Evolutionary conservation across 768 basidiomycete genomes (phyloP).

Genomic region (Auriscalpium vulgare): DNA sequence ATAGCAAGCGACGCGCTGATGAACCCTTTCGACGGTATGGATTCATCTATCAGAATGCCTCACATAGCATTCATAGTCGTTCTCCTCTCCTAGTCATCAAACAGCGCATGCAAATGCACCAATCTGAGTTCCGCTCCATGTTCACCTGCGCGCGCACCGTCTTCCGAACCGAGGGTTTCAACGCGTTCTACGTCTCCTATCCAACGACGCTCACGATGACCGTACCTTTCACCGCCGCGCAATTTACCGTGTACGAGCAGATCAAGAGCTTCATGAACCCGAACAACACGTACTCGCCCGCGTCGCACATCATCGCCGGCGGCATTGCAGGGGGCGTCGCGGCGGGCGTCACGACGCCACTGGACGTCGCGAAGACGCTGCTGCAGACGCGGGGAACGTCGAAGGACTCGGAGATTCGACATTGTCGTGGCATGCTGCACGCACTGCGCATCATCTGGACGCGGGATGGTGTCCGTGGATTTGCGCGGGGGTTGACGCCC

Average conservation of each 20-base stretch:
- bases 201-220: constrained; percentile 96
- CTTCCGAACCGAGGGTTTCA: constrained; percentile 76
- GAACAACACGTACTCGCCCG: constrained; percentile 79
- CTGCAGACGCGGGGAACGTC: constrained; percentile 92
- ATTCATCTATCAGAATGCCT: not conserved
- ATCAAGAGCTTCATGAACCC: constrained; percentile 85
- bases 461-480: constrained; percentile 80
- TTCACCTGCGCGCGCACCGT: constrained; percentile 80
- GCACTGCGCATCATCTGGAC: constrained; percentile 85
- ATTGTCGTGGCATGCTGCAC: constrained; percentile 76
- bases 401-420: constrained; percentile 76
- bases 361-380: constrained; percentile 97
- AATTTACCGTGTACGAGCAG: constrained; percentile 95
- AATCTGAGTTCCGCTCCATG: constrained; percentile 85
- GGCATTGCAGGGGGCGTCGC: constrained; percentile 91
- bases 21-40: constrained; percentile 98
- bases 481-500: constrained; percentile 81
- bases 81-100: constrained; percentile 74
- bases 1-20: constrained; percentile 95
- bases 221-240: constrained; percentile 96
- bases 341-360: constrained; percentile 90
- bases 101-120: constrained; percentile 97
- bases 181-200: constrained; percentile 97
- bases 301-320: constrained; percentile 86
- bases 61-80: constrained; percentile 6